Base-by-base conservation (phyloP, 2,329 filamentous ascomycete genomes). In the Verticillium albo-atrum region DNA sequence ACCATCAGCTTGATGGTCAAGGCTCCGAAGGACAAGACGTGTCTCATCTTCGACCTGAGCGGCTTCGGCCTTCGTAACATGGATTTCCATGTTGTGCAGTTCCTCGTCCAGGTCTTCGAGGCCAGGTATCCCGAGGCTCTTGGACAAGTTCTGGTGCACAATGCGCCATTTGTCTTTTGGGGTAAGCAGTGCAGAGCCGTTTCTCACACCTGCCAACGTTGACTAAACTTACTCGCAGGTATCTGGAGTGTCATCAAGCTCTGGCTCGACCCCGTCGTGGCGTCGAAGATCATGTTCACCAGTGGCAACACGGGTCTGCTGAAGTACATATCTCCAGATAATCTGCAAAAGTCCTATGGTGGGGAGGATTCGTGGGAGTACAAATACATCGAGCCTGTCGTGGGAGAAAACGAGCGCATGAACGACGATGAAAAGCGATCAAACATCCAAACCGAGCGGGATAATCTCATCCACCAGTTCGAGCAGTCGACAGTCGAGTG, bases 81-180 rank as follows among this genome's bases (percentile, higher is more conserved):
- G 81, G 89, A 92, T 72, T 91, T 91, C 70, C 81, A 85, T 0
- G 88, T 89, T 0, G 86, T 91, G 56, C 91, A 90, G 66, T 91
- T 91, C 75, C 89, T 92, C 77, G 89, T 91, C 73, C 89, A 90
- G 66, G 89, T 88, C 68, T 90, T 92, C 66, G 89, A 92, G 74
- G 88, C 89, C 55, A 89, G 91, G 68, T 92, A 91, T 67, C 89
- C 89, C 2, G 89, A 92, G 70, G 89, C 85, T 0, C 77, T 92
- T 2, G 89, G 88, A 37, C 77, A 82, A 1, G 86, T 91, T 4
- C 82, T 91, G 50, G 86, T 92, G 53, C 89, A 91, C 77, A 90
- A 91, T 69, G 83, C 89, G 0, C 89, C 89, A 3, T 91, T 88
- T 84, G 77, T 91, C 54, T 91, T 92, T 75, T 77, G 75, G 65